A percentile compares a stretch with the other conserved stretches of the same genome.
These are phyloP conservation scores for Lyophyllum decastes DNA, from an alignment of 768 basidiomycete species.

Conservation along the genomic window DNA sequence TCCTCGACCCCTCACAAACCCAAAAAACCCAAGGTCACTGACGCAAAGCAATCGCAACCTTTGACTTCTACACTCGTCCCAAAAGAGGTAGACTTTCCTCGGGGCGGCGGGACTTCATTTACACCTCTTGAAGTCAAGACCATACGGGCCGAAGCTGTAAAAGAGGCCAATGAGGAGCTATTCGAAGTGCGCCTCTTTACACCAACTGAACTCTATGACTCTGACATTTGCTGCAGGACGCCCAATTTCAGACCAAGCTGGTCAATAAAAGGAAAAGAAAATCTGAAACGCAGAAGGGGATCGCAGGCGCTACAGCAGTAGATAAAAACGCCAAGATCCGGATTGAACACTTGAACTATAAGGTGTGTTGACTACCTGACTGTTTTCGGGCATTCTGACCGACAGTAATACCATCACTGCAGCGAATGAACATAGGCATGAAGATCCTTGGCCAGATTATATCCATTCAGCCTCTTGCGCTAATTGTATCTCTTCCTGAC, in stretches of 20 bases:
- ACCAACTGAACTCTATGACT: constrained; percentile 1
- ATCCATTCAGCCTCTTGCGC: constrained; percentile 82
- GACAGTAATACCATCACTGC: constrained; percentile 11
- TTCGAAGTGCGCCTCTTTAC: constrained; percentile 52
- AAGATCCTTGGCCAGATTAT: constrained; percentile 88
- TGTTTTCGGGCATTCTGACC: not conserved
- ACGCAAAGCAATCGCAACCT: constrained; percentile 29
- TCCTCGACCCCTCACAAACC: constrained; percentile 44
- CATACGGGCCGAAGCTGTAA: constrained; percentile 78
- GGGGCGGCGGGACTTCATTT: constrained; percentile 88
- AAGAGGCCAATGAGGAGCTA: constrained; percentile 82
- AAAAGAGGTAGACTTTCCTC: constrained; percentile 91
- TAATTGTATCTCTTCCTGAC: constrained; percentile 93
- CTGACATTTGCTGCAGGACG: constrained; percentile 33
- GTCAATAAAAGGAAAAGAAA: constrained; percentile 51
- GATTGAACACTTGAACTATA: constrained; percentile 93
- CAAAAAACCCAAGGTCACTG: constrained; percentile 60
- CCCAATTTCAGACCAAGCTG: constrained; percentile 39
- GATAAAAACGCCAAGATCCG: constrained; percentile 62
- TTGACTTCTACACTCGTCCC: constrained; percentile 34
- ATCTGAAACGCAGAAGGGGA: constrained; percentile 34
- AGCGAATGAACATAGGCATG: constrained; percentile 84
- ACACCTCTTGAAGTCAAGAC: constrained; percentile 90
- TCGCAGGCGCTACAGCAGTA: constrained; percentile 27
- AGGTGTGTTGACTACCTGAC: constrained; percentile 44